Evolutionary conservation across 2,329 filamentous ascomycete genomes (phyloP), one percentile per base, ranked within the genome.

Genomic region (Ophiostoma tasmaniense): DNA sequence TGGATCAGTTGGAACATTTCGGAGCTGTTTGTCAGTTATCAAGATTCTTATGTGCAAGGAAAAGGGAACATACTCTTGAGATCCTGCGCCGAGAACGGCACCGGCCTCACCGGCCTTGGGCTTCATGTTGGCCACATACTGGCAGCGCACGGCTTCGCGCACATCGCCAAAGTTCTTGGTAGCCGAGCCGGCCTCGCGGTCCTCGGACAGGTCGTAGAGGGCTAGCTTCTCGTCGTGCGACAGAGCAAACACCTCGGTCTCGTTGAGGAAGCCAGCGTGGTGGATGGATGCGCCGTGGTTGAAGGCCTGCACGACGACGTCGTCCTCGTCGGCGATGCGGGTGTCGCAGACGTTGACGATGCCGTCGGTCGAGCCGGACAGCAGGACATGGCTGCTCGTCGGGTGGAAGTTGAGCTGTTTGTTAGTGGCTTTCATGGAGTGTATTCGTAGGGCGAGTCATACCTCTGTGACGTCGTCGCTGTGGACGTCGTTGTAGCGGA

Each of bases 331-430:
- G 22, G 82, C 78, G 70, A 91, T 83, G 65, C 83, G 82, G 22
- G 86, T 89, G 79, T 95, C 89, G 78, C 90, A 91, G 64, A 94
- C 81, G 75, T 90, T 93, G 74, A 94, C 84, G 1, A 94, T 84
- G 7, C 90, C 90, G 77, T 95, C 91, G 17, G 90, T 94, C 50
- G 90, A 92, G 61, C 90, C 90, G 1, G 90, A 92, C 13, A 94
- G 82, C 6, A 94, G 83, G 20, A 90, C 80, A 62, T 84, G 82
- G 0, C 85, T 82, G 66, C 85, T 80, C 2, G 78, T 80, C 0
- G 88, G 87, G 76, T 91, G 88, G 74, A 88, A 87, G 75, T 83
- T 81, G 1, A 89, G 78, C 81, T 87, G 45, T 2, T 22, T 25
- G 11, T 62, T 10, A 59, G 66, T 11, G 2, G 30, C 20, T 25